A percentile compares a stretch with the other conserved stretches of the same genome.
phyloP scores from a whole-genome alignment of 2,329 filamentous ascomycete genomes.

The Xenoacremonium recifei region DNA sequence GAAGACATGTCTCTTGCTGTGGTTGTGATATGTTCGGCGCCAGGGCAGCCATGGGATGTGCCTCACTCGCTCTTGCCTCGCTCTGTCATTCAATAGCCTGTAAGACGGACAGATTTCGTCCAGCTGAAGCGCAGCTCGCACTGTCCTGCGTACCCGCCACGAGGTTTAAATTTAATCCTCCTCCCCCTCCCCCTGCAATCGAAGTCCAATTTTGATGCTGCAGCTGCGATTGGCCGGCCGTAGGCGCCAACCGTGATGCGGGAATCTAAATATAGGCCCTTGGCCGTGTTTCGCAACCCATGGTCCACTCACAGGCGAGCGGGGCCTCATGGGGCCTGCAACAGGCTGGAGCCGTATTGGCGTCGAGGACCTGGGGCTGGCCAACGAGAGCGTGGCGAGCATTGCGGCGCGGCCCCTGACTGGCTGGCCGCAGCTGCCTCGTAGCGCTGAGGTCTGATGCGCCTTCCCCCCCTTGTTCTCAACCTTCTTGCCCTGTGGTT shows the following conservation, averaged over 20 bases:
- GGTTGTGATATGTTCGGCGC: too few relatives aligned
- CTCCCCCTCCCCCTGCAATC: conserved; percentile 19
- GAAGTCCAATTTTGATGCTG: conserved; percentile 26
- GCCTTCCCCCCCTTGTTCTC: background rate
- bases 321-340: conserved; percentile 4
- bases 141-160: conserved; percentile 21
- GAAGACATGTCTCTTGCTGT: too few relatives aligned
- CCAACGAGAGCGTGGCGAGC: background rate
- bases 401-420: background rate
- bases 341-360: too few relatives aligned
- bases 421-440: too few relatives aligned
- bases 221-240: conserved; percentile 24
- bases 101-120: too few relatives aligned
- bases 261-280: conserved; percentile 33
- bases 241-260: conserved; percentile 31
- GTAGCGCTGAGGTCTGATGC: background rate
- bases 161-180: conserved; percentile 28
- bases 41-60: too few relatives aligned
- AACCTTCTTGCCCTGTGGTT: background rate
- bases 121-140: too few relatives aligned
- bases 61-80: too few relatives aligned
- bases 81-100: too few relatives aligned
- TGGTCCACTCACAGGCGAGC: conserved; percentile 13
- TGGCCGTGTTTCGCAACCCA: conserved; percentile 25
- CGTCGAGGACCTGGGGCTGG: background rate